Conservation (phyloP, 805 yeast species). For the Spathaspora girioi region DNA sequence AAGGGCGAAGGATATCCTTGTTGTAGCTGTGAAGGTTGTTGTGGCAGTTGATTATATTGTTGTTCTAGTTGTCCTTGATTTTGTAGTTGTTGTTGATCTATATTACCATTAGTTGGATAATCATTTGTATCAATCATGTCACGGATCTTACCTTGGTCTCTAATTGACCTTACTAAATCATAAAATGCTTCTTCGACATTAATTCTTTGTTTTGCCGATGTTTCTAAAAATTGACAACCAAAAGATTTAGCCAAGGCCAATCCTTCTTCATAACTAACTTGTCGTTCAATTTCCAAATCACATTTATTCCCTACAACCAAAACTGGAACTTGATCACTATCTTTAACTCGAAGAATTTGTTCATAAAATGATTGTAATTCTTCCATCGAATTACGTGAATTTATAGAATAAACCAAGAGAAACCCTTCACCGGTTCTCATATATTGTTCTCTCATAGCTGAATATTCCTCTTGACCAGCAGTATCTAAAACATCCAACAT, state of each 20-base stretch:
- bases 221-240: constrained; percentile 77
- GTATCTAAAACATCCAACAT: constrained; percentile 88
- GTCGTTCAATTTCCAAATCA: constrained; percentile 73
- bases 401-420: constrained; percentile 81
- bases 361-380: constrained; percentile 76
- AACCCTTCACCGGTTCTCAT: constrained; percentile 97
- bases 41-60: background rate
- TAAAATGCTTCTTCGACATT: constrained; percentile 86
- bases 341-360: constrained; percentile 77
- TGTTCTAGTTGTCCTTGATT: background rate
- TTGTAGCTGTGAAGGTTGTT: background rate
- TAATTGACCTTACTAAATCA: constrained; percentile 59
- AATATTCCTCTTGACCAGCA: constrained; percentile 97
- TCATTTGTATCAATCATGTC: constrained; percentile 1
- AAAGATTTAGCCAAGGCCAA: constrained; percentile 58
- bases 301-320: constrained; percentile 75
- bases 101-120: background rate
- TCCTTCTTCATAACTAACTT: constrained; percentile 68
- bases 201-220: constrained; percentile 86
- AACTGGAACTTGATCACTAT: constrained; percentile 69
- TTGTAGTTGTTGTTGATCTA: background rate
- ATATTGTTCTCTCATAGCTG: constrained; percentile 82
- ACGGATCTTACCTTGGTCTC: constrained; percentile 14
- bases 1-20: constrained; percentile 3
- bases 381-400: constrained; percentile 79